Percentiles rank a stretch among this genome's conserved stretches.
phyloP scores from a whole-genome alignment of 306 rosid genomes.

The Begonia fuchsioides region DNA sequence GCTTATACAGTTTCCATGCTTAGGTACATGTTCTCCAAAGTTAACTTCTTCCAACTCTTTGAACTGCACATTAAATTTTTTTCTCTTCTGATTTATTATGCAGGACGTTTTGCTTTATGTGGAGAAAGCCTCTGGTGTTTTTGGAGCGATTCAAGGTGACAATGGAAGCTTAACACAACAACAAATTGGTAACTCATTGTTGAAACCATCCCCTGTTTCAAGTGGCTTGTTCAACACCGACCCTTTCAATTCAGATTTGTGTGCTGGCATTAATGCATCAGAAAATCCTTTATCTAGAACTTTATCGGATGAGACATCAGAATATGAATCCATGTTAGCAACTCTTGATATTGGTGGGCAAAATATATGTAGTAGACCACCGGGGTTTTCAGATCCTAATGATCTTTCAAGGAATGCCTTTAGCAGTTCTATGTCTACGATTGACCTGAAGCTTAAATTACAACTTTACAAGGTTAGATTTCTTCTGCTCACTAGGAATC shows the following conservation, averaged over 20 bases:
- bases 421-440: conserved; percentile 48
- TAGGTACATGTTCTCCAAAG: no score
- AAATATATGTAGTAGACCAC: conserved; percentile 41
- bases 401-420: conserved; percentile 49
- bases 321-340: conserved; percentile 46
- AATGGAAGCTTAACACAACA: conserved; percentile 29
- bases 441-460: conserved; percentile 77
- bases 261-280: conserved; percentile 40
- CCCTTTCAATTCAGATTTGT: conserved; percentile 53
- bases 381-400: conserved; percentile 39
- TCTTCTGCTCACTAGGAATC: conserved; percentile 73
- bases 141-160: conserved; percentile 61
- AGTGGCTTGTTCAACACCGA: conserved; percentile 41
- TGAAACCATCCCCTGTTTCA: conserved; percentile 49
- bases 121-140: conserved; percentile 74
- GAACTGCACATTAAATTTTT: not conserved
- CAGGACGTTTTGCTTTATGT: conserved; percentile 80
- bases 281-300: conserved; percentile 54
- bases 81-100: conserved; percentile 14
- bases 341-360: conserved; percentile 52
- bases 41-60: no score
- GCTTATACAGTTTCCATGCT: no score
- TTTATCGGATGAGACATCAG: conserved; percentile 64
- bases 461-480: conserved; percentile 89
- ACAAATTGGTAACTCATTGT: conserved; percentile 39